Conservation (phyloP, 83 land plant genomes). For the Diphasiastrum complanatum region DNA sequence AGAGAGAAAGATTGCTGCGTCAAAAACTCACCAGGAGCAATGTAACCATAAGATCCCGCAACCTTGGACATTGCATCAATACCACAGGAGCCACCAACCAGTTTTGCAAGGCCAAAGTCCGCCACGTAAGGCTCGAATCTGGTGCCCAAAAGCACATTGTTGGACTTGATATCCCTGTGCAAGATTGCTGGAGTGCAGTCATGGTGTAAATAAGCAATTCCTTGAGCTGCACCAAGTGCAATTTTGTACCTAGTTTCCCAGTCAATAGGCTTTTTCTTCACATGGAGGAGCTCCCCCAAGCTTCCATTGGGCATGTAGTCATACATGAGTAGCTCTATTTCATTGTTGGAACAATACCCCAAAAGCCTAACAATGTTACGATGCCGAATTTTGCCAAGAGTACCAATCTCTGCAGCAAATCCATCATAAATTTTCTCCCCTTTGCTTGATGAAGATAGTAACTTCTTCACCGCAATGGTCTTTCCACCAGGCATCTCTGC, state of each 20-base stretch:
- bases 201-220: constrained; percentile 49
- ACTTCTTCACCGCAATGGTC: constrained; percentile 8
- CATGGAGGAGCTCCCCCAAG: constrained; percentile 29
- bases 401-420: constrained; percentile 11
- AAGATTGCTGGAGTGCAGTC: constrained; percentile 44
- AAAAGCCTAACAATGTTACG: constrained; percentile 40
- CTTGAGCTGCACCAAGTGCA: constrained; percentile 43
- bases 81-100: constrained; percentile 19
- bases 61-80: no score
- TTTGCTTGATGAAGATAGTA: constrained; percentile 21
- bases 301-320: constrained; percentile 46
- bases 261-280: constrained; percentile 18
- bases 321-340: constrained; percentile 29
- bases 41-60: no score
- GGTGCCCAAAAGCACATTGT: constrained; percentile 37
- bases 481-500: background rate
- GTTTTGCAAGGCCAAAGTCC: constrained; percentile 49
- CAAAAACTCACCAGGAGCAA: no score
- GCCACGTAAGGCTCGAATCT: constrained; percentile 32
- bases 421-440: background rate
- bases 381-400: constrained; percentile 33
- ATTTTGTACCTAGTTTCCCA: constrained; percentile 42
- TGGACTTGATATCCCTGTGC: constrained; percentile 46
- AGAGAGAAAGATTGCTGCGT: no score
- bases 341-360: constrained; percentile 29